phyloP scores from a whole-genome alignment of 2,329 filamentous ascomycete genomes.

The Clonostachys chloroleuca region DNA sequence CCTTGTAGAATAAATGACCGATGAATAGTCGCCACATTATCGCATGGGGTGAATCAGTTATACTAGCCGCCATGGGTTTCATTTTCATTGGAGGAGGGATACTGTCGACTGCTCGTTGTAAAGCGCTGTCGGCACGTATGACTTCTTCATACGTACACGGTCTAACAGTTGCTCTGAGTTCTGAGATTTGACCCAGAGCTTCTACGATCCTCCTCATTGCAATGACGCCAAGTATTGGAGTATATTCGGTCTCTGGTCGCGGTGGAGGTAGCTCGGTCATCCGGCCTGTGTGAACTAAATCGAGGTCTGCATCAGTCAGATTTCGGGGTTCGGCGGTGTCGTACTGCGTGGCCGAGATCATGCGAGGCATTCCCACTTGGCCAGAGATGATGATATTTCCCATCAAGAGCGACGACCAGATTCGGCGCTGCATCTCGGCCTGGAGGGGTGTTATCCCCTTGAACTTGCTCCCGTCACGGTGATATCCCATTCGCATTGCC shows the following conservation, averaged over 20 bases:
- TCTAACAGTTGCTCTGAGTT: background rate
- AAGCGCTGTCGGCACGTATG: constrained; percentile 22
- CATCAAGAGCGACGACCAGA: constrained; percentile 33
- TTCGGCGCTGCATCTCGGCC: constrained; percentile 38
- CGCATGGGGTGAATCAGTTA: constrained; percentile 18
- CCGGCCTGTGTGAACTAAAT: constrained; percentile 3
- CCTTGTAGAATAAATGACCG: constrained; percentile 17
- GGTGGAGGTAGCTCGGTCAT: constrained; percentile 26
- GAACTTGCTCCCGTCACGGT: constrained; percentile 36
- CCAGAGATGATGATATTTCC: constrained; percentile 33
- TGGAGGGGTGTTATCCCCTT: constrained; percentile 31
- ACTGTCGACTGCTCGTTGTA: constrained; percentile 16
- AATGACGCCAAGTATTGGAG: constrained; percentile 27
- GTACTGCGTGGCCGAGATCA: constrained; percentile 27
- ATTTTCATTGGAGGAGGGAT: constrained; percentile 26
- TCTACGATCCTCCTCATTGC: constrained; percentile 13
- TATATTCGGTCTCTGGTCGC: constrained; percentile 30
- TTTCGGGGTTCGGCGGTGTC: constrained; percentile 37
- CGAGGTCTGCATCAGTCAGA: constrained; percentile 34
- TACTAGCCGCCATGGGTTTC: constrained; percentile 26
- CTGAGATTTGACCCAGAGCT: constrained; percentile 14
- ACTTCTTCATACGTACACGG: constrained; percentile 18
- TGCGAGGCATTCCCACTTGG: constrained; percentile 36
- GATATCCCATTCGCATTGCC: constrained; percentile 28
- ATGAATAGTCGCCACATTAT: constrained; percentile 19